Evolutionary conservation across 306 rosid species (phyloP), one percentile per base, ranked within the genome.

Genomic region (Sesbania bispinosa): DNA sequence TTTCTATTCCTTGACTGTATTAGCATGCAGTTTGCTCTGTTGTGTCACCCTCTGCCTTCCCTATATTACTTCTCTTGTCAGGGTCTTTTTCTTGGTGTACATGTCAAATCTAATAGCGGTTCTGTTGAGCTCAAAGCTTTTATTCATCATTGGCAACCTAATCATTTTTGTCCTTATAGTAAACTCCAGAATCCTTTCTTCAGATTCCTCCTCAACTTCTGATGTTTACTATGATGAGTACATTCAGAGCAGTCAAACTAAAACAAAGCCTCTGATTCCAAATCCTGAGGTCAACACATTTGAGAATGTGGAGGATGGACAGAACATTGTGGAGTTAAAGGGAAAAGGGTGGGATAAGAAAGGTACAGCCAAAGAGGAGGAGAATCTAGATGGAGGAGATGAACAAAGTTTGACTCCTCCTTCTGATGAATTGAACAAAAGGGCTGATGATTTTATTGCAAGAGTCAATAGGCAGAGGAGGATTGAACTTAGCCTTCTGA

Each of bases 401-500:
- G 72, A 64, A 74, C 15, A 4, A 61, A 35, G 59, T 57, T 63
- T 64, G 33, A 7, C 51, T 57, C 43, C 21, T 78, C 52, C 62
- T 45, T 78, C 67, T 36, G 90, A 85, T 78, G 92, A 83, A 54
- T 68, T 93, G 84, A 86, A 29, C 60, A 84, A 65, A 88, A 93
- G 97, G 78, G 96, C 93, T 42, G 98, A 93, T 64, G 96, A 87
- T 74, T 87, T 85, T 66, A 90, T 93, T 78, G 96, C 96, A 14
- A 93, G 93, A 84, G 88, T 88, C 7, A 88, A 82, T 43, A 80
- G 79, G 68, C 88, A 82, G 30, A 85, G 87, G 81, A 73, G 43
- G 62, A 71, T 84, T 81, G 98, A 93, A 82, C 88, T 86, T 76
- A 54, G 52, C 59, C 77, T 80, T 65, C 42, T 85, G 50, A 65